Evolutionary conservation across 495 filamentous ascomycete genomes (phyloP), one percentile per base, ranked within the genome.

Genomic region (Achaetomiella virescens): DNA sequence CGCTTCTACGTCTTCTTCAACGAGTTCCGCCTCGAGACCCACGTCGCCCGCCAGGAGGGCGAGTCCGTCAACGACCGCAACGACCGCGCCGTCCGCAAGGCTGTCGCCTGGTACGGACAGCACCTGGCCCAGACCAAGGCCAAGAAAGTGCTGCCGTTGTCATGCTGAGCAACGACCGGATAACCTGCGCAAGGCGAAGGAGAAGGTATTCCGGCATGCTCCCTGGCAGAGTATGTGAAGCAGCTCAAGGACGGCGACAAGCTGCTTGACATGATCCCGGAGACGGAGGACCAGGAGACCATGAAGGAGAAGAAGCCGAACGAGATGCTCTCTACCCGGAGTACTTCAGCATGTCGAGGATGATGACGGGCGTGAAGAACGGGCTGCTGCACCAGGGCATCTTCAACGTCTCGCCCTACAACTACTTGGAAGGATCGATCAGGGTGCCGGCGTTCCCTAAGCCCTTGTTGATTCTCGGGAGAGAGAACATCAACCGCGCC

Each of bases 1-100:
- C 83, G 91, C 14, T 97, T 95, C 66, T 97, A 96, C 68, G 88
- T 98, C 43, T 98, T 98, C 72, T 97, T 97, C 79, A 98, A 98
- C 70, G 93, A 98, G 55, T 98, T 98, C 66, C 83, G 93, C 38
- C 76, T 87, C 40, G 93, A 98, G 72, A 98, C 93, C 8, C 85
- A 96, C 66, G 81, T 96, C 48, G 71, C 79, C 17, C 79, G 93
- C 61, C 77, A 83, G 24, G 75, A 72, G 21, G 86, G 88, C 21
- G 93, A 98, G 73, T 86, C 84, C 6, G 95, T 97, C 71, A 98
- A 98, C 65, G 93, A 98, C 68, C 82, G 93, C 38, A 98, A 98
- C 65, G 93, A 98, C 65, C 81, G 90, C 52, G 91, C 93, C 21
- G 89, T 98, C 11, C 80, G 95, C 38, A 82, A 80, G 60, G 90